Evolutionary conservation across 2,329 filamentous ascomycete species (phyloP), one percentile per base, ranked within the genome.

Genomic region (Beauveria brongniartii): DNA sequence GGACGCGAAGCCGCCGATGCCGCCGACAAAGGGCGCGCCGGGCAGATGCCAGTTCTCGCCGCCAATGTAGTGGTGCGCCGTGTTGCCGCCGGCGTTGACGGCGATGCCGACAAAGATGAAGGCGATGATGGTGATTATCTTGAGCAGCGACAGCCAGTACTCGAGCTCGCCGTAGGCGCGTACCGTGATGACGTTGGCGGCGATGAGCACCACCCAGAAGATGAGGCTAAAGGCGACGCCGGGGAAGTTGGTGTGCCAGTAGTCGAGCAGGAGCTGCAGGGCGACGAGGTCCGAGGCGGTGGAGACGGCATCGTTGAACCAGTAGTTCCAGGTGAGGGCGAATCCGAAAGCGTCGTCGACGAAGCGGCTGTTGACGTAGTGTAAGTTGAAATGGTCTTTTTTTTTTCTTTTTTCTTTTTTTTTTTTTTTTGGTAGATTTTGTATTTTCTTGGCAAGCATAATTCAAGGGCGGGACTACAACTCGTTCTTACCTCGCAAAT

Each of bases 51-150:
- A 88, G 66, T 84, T 78, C 62, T 79, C 75, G 5, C 77, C 81
- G 10, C 85, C 84, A 24, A 86, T 83, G 63, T 86, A 86, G 52
- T 74, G 71, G 57, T 80, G 76, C 0, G 73, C 67, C 0, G 69
- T 75, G 63, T 86, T 86, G 14, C 76, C 85, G 20, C 85, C 85
- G 59, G 76, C 74, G 51, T 75, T 75, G 58, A 75, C 73, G 20
- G 71, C 82, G 52, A 88, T 85, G 1, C 84, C 82, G 50, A 87
- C 75, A 34, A 88, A 77, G 62, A 88, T 86, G 68, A 88, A 87
- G 55, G 84, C 77, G 7, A 81, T 73, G 58, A 84, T 82, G 12
- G 79, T 80, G 44, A 78, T 70, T 24, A 80, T 78, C 67, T 83
- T 84, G 37, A 84, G 70, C 24, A 83, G 66, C 63, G 79, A 80